phyloP scores from a whole-genome alignment of 1,284 basidiomycete species.

The Naganishia sp. region DNA sequence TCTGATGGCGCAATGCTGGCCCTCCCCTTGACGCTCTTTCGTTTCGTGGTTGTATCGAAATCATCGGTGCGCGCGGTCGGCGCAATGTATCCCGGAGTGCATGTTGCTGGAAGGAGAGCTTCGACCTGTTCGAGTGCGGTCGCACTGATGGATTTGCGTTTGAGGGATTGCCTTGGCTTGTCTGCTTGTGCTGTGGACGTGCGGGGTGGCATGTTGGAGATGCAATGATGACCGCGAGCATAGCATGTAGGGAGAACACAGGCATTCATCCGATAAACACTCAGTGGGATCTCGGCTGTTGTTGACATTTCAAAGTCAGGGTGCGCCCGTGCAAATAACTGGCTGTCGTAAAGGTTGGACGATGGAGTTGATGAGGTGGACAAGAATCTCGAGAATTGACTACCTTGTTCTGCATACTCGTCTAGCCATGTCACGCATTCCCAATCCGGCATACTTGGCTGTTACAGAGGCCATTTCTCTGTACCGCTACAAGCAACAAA shows the following conservation, averaged over 20 bases:
- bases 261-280: conserved; percentile 1
- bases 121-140: conserved; percentile 18
- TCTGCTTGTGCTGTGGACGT: neutral
- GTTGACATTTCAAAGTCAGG: conserved; percentile 11
- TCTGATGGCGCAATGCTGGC: neutral
- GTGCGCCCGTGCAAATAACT: conserved; percentile 5
- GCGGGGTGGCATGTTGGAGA: conserved; percentile 17
- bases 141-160: conserved; percentile 22
- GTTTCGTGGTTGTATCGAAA: neutral
- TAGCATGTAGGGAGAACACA: too few relatives aligned
- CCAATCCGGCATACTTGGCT: conserved; percentile 31
- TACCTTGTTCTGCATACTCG: neutral
- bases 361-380: conserved; percentile 8
- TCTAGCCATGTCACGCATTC: conserved; percentile 10
- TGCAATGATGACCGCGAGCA: too few relatives aligned
- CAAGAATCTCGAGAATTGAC: neutral
- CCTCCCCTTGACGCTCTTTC: conserved; percentile 15
- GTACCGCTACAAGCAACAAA: conserved; percentile 12
- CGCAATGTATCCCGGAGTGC: conserved; percentile 24
- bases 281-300: neutral
- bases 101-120: conserved; percentile 17
- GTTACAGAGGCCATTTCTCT: conserved; percentile 25
- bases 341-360: neutral
- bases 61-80: neutral
- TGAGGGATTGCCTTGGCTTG: conserved; percentile 3